Conservation (phyloP, 176 grass and related monocot species). For the Dendrocalamus sinicus region DNA sequence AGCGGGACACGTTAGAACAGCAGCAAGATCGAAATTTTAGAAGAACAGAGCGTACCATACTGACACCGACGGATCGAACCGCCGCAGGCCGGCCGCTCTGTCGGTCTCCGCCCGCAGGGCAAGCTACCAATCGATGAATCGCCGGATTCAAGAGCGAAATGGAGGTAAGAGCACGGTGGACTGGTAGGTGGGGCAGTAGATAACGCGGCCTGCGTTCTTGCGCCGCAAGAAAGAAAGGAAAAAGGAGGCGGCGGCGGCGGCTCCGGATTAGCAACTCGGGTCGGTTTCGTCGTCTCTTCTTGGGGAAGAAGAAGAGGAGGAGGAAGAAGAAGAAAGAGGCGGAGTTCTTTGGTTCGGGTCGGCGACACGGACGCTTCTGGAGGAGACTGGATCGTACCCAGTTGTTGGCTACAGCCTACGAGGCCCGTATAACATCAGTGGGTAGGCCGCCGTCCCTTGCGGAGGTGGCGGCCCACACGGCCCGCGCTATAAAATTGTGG, state of each 20-base stretch:
- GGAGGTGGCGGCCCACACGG: background rate
- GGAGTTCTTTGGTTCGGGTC: background rate
- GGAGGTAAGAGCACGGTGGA: background rate
- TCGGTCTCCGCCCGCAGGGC: background rate
- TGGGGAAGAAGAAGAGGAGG: slow-evolving; percentile 12
- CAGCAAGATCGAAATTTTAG: background rate
- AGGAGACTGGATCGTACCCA: background rate
- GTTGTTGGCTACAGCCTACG: rapidly evolving
- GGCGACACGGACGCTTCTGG: background rate
- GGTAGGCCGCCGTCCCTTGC: background rate
- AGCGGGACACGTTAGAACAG: background rate
- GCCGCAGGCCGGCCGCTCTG: background rate
- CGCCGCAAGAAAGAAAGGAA: slow-evolving; percentile 23
- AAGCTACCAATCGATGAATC: background rate
- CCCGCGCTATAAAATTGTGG: background rate
- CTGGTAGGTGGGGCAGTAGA: background rate
- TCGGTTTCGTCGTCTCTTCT: slow-evolving; percentile 14
- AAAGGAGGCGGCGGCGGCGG: background rate
- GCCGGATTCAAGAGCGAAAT: background rate
- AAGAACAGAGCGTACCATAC: slow-evolving; percentile 22
- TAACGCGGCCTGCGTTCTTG: slow-evolving; percentile 28
- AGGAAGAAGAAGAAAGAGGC: no score
- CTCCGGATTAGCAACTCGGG: background rate
- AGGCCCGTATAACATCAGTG: background rate
- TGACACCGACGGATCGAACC: slow-evolving; percentile 1